Evolutionary conservation across 2,329 filamentous ascomycete species (phyloP).

Genomic region (Paraphoma sp.): DNA sequence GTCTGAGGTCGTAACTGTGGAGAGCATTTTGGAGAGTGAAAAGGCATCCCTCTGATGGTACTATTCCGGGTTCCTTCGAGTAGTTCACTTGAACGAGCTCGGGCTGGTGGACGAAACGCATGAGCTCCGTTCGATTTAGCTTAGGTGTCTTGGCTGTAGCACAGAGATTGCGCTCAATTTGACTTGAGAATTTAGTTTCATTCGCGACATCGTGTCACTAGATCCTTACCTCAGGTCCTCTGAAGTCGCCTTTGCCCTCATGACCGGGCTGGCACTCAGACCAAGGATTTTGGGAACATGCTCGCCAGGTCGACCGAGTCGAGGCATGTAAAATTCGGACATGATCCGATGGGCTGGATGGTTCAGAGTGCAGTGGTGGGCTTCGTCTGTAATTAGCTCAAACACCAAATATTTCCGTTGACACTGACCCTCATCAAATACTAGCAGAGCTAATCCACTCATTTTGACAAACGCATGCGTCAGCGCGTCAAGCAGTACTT

Average conservation of each 20-base stretch:
- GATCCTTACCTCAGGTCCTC: slow-evolving; percentile 54
- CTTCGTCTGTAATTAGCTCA: slow-evolving; percentile 49
- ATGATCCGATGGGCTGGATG: slow-evolving; percentile 75
- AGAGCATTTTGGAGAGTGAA: slow-evolving; percentile 23
- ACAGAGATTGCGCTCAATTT: slow-evolving; percentile 73
- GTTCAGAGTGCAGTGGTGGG: slow-evolving; percentile 74
- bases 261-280: slow-evolving; percentile 79
- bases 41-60: slow-evolving; percentile 17
- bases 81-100: slow-evolving; percentile 53
- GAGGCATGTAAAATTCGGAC: slow-evolving; percentile 70
- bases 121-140: slow-evolving; percentile 71
- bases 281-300: slow-evolving; percentile 72
- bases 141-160: slow-evolving; percentile 73
- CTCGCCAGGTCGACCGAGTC: slow-evolving; percentile 32
- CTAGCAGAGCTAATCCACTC: slow-evolving; percentile 67
- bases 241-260: slow-evolving; percentile 62
- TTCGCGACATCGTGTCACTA: no score
- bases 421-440: slow-evolving; percentile 77
- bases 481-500: slow-evolving; percentile 76
- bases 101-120: slow-evolving; percentile 73
- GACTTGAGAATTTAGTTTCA: slow-evolving; percentile 39
- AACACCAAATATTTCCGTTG: not conserved
- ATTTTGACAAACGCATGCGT: slow-evolving; percentile 76
- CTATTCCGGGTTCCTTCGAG: slow-evolving; percentile 17
- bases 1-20: slow-evolving; percentile 39